A percentile compares a stretch with the other conserved stretches of the same genome.
Evolutionary conservation across 768 basidiomycete species (phyloP).

Genomic region (Boletus subcaerulescens): DNA sequence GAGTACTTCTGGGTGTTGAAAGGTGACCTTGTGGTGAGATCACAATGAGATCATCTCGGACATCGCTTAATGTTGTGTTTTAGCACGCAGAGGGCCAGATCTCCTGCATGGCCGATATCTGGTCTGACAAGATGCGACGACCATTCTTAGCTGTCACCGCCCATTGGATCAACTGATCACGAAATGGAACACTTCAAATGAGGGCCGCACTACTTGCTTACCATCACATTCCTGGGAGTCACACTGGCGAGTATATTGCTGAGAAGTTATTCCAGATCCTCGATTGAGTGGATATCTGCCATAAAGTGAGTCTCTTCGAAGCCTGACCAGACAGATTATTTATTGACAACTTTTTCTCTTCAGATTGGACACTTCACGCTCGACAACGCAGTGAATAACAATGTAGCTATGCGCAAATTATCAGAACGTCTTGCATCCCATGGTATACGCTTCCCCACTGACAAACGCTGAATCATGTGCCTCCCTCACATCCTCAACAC

Average conservation of each 20-base stretch:
- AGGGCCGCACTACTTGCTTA: slow-evolving; percentile 6
- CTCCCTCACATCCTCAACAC: not conserved
- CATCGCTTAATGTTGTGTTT: too few relatives aligned
- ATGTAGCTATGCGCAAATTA: not conserved
- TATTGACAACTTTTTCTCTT: not conserved
- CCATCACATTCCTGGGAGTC: slow-evolving; percentile 12
- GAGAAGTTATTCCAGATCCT: not conserved
- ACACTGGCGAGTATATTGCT: slow-evolving; percentile 12
- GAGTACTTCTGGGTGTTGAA: slow-evolving; percentile 11
- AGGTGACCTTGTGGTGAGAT: slow-evolving; percentile 21
- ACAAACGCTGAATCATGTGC: not conserved
- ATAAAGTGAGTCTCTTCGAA: not conserved
- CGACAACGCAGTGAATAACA: not conserved
- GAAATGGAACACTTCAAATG: slow-evolving; percentile 2
- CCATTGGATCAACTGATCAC: slow-evolving; percentile 3
- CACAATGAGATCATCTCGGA: too few relatives aligned
- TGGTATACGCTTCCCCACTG: not conserved
- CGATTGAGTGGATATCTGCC: not conserved
- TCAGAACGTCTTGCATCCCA: not conserved
- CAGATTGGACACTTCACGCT: not conserved
- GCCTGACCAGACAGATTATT: not conserved
- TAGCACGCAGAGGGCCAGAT: too few relatives aligned
- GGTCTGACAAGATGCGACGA: too few relatives aligned
- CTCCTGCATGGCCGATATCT: too few relatives aligned
- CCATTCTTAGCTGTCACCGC: slow-evolving; percentile 6